Evolutionary conservation across 129 eudicot species (phyloP).

Genomic region (Glebionis coronaria): DNA sequence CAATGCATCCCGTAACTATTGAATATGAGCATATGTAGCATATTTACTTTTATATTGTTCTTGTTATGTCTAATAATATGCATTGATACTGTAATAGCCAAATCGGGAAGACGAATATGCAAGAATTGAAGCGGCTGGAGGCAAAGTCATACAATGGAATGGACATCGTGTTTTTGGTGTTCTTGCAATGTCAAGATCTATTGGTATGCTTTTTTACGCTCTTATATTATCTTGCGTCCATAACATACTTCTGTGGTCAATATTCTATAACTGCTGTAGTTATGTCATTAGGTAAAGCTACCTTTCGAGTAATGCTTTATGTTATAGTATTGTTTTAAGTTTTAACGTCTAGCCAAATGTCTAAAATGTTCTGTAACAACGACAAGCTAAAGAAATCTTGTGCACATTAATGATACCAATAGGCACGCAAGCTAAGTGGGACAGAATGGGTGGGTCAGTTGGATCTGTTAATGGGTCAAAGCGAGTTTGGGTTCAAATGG

Average conservation of each 20-base stretch:
- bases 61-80: not conserved
- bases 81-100: conserved; percentile 42
- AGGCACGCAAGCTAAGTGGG: not conserved
- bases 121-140: conserved; percentile 86
- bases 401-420: conserved; percentile 3
- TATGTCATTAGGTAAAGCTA: conserved; percentile 7
- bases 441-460: not conserved
- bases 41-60: conserved; percentile 12
- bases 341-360: not conserved
- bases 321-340: not conserved
- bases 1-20: too few species aligned
- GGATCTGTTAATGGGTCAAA: conserved; percentile 8
- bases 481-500: not conserved
- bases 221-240: conserved; percentile 1
- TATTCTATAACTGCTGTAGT: not conserved
- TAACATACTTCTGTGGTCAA: not conserved
- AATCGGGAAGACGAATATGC: conserved; percentile 78
- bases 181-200: conserved; percentile 88
- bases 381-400: not conserved
- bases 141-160: conserved; percentile 89
- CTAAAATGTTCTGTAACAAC: not conserved
- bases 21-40: not conserved
- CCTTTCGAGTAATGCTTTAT: not conserved
- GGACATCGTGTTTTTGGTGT: conserved; percentile 96
- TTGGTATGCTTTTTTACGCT: conserved; percentile 44